A percentile compares a stretch with the other conserved stretches of the same genome.
These are phyloP conservation scores for Erysimum cheiranthoides DNA, from an alignment of 345 rosid species.

Conservation along the genomic window DNA sequence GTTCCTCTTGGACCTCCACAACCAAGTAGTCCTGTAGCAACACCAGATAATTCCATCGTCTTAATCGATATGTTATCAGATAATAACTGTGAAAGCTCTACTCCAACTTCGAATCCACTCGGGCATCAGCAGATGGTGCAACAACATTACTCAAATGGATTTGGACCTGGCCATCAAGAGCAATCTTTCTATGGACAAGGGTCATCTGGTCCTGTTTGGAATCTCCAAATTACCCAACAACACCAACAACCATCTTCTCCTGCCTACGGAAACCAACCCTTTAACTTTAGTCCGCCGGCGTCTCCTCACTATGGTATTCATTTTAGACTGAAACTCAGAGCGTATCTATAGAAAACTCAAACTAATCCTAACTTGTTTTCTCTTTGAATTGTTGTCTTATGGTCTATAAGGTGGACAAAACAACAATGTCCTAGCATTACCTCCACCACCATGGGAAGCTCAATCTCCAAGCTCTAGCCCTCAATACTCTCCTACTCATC, in stretches of 20 bases:
- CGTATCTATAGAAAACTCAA: not conserved
- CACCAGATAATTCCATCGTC: conserved; percentile 83
- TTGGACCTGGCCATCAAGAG: conserved; percentile 58
- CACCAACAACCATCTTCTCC: conserved; percentile 75
- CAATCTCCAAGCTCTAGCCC: conserved; percentile 66
- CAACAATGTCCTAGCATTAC: conserved; percentile 56
- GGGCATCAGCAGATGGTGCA: conserved; percentile 26
- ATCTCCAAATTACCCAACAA: conserved; percentile 62
- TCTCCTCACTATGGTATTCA: conserved; percentile 45
- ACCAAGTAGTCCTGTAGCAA: conserved; percentile 52
- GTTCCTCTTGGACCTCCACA: conserved; percentile 82
- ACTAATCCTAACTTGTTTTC: conserved; percentile 9
- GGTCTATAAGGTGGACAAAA: conserved; percentile 42
- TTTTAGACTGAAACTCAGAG: not conserved
- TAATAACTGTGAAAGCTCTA: conserved; percentile 46
- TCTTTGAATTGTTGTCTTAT: conserved; percentile 2
- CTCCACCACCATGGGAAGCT: conserved; percentile 99
- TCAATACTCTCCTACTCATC: conserved; percentile 53
- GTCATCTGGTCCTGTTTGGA: conserved; percentile 66
- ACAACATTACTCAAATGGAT: conserved; percentile 54
- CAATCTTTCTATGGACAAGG: conserved; percentile 60
- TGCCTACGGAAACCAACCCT: conserved; percentile 60
- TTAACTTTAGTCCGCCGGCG: conserved; percentile 40
- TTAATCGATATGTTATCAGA: conserved; percentile 89
- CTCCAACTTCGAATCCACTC: conserved; percentile 38